Conservation (phyloP, 805 yeast species). For the Ogataea paraovalis region DNA sequence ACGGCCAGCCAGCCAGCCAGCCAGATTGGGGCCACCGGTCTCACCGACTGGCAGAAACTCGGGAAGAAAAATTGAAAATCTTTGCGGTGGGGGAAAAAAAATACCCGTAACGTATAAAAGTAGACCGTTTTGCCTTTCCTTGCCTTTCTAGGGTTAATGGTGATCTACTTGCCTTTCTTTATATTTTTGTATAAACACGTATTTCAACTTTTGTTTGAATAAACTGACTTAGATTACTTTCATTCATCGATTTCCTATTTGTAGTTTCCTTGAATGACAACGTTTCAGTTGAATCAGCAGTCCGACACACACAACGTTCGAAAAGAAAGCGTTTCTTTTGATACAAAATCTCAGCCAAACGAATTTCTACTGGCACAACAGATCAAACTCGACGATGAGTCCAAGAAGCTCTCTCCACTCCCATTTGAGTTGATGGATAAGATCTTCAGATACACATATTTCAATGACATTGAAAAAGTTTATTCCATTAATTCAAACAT, state of each 20-base stretch:
- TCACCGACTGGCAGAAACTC: too few relatives aligned
- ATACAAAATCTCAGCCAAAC: conserved; percentile 6
- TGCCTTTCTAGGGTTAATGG: not conserved
- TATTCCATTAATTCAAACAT: conserved; percentile 28
- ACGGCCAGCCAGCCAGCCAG: too few relatives aligned
- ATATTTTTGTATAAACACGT: too few relatives aligned
- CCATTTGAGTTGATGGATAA: conserved; percentile 32
- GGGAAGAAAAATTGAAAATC: not conserved
- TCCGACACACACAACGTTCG: not conserved
- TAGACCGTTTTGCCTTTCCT: not conserved
- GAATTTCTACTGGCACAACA: conserved; percentile 15
- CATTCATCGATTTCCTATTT: not conserved
- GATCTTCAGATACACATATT: conserved; percentile 30
- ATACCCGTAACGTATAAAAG: not conserved
- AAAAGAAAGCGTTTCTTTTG: not conserved
- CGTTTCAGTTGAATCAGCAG: conserved; percentile 12
- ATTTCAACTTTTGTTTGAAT: too few relatives aligned
- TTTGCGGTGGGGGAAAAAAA: not conserved
- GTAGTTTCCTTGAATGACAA: conserved; percentile 13
- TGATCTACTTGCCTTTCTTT: too few relatives aligned
- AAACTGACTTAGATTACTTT: not conserved
- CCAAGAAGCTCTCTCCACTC: conserved; percentile 20
- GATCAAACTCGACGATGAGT: conserved; percentile 11
- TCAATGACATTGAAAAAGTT: conserved; percentile 25
- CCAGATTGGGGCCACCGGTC: too few relatives aligned